Base-by-base conservation (phyloP, 2,329 filamentous ascomycete species). In the Tolypocladium pustulatum region DNA sequence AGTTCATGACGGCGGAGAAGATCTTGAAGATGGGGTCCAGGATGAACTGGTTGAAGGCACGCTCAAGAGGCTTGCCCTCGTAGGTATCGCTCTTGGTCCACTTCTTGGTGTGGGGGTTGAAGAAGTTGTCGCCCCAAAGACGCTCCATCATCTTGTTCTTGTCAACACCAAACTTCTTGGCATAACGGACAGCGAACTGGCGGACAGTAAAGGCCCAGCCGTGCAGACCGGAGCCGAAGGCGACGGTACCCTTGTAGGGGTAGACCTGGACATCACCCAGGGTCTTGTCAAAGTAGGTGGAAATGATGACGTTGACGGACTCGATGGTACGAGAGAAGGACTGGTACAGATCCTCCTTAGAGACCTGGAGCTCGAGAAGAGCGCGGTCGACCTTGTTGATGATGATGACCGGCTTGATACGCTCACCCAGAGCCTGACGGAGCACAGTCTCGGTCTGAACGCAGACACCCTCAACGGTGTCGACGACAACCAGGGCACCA, bases 341-440 rank as follows among this genome's bases (percentile, higher is more conserved):
- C 85, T 97, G 93, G 88, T 96, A 99, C 68, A 99, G 83, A 75
- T 99, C 94, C 82, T 99, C 94, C 88, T 97, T 97, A 80, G 86
- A 88, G 74, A 97, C 88, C 84, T 99, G 94, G 65, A 99, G 87
- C 82, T 99, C 94, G 76, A 99, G 91, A 75, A 99, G 90, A 80
- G 94, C 92, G 82, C 94, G 93, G 77, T 99, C 94, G 79, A 99
- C 94, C 89, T 99, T 99, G 91, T 99, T 99, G 87, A 99, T 97
- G 80, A 97, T 89, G 76, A 97, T 86, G 73, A 99, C 93, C 73
- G 94, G 94, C 89, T 97, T 97, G 81, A 99, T 99, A 82, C 94
- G 93, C 88, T 99, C 94, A 86, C 91, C 90, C 71, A 99, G 91
- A 78, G 94, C 93, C 84, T 99, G 94, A 76, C 94, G 92, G 69